Percentiles rank a stretch among this genome's conserved stretches.
Conservation (phyloP, 2,329 filamentous ascomycete species). For the Microsporum ferrugineum region DNA sequence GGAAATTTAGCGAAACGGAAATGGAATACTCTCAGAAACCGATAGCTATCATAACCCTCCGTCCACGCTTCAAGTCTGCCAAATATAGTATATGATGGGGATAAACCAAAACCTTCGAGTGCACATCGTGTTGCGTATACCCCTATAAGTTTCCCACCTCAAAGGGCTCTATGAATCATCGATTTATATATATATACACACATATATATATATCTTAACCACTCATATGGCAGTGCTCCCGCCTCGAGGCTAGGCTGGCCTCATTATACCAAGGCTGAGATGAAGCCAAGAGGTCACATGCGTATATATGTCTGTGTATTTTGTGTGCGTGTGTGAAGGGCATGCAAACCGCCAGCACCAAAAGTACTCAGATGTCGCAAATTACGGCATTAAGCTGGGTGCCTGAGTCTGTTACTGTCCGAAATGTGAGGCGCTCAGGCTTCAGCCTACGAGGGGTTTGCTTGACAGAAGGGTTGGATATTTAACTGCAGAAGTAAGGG, state of each 20-base stretch:
- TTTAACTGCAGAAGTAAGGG: neutral
- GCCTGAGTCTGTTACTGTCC: constrained; percentile 6
- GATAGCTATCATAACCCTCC: too few relatives aligned
- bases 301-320: neutral
- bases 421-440: constrained; percentile 16
- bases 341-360: neutral
- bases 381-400: neutral
- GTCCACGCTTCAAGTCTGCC: neutral
- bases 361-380: neutral
- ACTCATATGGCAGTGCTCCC: neutral
- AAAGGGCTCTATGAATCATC: neutral
- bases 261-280: neutral
- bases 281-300: neutral
- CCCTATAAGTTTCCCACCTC: neutral
- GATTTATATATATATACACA: neutral
- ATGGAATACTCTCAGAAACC: too few relatives aligned
- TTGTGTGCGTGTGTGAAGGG: neutral
- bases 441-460: neutral
- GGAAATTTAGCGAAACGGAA: too few relatives aligned
- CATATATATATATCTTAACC: neutral
- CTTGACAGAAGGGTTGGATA: neutral
- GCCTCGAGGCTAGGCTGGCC: neutral
- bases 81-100: neutral
- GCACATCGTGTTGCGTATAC: neutral
- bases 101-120: neutral